Percentiles rank a stretch among this genome's conserved stretches.
Evolutionary conservation across 1,284 basidiomycete genomes (phyloP).

Genomic region (Schizophyllum amplum): DNA sequence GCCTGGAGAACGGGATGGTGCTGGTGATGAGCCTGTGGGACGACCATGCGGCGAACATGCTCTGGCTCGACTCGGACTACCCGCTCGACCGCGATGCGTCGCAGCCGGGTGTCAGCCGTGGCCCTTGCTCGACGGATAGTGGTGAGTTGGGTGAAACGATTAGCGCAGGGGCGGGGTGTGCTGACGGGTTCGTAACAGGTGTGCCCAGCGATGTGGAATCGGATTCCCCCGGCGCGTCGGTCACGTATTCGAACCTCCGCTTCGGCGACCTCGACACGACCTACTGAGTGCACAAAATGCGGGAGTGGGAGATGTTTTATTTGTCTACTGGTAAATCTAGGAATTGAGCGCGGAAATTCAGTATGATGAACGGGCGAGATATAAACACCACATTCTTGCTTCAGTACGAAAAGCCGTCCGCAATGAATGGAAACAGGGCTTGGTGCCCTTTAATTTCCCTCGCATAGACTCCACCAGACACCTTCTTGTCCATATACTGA

Average conservation of each 20-base stretch:
- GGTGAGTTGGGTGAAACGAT: slow-evolving; percentile 16
- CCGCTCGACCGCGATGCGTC: slow-evolving; percentile 26
- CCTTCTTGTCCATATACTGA: too few relatives aligned
- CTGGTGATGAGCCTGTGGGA: slow-evolving; percentile 36
- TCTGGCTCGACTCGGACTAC: slow-evolving; percentile 41
- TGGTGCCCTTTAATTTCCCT: too few relatives aligned
- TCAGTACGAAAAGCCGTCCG: too few relatives aligned
- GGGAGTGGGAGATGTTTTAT: too few relatives aligned
- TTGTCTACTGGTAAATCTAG: too few relatives aligned
- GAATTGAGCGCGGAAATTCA: too few relatives aligned
- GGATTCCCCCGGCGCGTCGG: slow-evolving; percentile 24
- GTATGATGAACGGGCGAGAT: too few relatives aligned
- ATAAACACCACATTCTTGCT: too few relatives aligned
- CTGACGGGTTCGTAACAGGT: not conserved
- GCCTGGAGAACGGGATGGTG: slow-evolving; percentile 31
- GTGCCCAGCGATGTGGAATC: slow-evolving; percentile 24
- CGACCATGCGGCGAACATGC: slow-evolving; percentile 29
- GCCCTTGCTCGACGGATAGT: slow-evolving; percentile 32
- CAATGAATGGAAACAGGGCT: too few relatives aligned
- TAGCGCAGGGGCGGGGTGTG: not conserved
- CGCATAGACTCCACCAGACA: too few relatives aligned
- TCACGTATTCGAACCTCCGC: slow-evolving; percentile 41
- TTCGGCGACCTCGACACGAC: slow-evolving; percentile 38
- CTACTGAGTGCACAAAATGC: slow-evolving; percentile 13
- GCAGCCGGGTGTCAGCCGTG: slow-evolving; percentile 31